Evolutionary conservation across 352 stramenopile species (phyloP).

Genomic region (Pythium pyrilobum): DNA sequence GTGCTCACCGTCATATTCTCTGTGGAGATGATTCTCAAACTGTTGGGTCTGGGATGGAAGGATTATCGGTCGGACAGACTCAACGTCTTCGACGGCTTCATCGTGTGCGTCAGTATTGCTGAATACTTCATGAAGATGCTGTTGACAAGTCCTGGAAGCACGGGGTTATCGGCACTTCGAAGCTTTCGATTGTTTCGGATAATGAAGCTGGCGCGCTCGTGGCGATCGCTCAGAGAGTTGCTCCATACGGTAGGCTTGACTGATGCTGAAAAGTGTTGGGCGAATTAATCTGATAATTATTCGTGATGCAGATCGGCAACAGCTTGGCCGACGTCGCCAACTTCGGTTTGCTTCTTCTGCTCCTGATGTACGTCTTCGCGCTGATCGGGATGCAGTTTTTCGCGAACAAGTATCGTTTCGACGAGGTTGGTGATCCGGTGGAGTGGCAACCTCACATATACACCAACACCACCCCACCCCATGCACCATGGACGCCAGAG

Average conservation of each 20-base stretch:
- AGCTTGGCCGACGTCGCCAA: constrained; percentile 81
- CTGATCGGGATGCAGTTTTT: constrained; percentile 80
- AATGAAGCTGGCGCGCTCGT: constrained; percentile 90
- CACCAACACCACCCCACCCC: constrained; percentile 29
- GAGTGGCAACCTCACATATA: constrained; percentile 38
- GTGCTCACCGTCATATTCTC: constrained; percentile 40
- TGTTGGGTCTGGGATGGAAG: constrained; percentile 41
- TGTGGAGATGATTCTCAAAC: constrained; percentile 50
- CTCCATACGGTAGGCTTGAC: constrained; percentile 50
- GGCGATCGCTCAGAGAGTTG: constrained; percentile 80
- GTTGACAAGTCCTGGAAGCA: constrained; percentile 15
- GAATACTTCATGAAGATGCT: constrained; percentile 33
- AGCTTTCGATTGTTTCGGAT: constrained; percentile 81
- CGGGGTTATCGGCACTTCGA: constrained; percentile 64
- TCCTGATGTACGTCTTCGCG: constrained; percentile 89
- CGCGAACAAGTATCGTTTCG: constrained; percentile 80
- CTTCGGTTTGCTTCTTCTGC: constrained; percentile 81
- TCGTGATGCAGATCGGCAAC: constrained; percentile 38
- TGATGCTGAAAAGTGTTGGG: background rate
- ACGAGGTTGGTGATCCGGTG: constrained; percentile 29
- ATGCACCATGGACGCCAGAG: constrained; percentile 37
- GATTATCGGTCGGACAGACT: constrained; percentile 45
- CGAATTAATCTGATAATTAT: background rate
- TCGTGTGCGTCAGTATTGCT: constrained; percentile 44
- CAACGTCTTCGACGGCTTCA: constrained; percentile 53